Conservation (phyloP, 208 protist genomes). For the Leishmania guyanensis region DNA sequence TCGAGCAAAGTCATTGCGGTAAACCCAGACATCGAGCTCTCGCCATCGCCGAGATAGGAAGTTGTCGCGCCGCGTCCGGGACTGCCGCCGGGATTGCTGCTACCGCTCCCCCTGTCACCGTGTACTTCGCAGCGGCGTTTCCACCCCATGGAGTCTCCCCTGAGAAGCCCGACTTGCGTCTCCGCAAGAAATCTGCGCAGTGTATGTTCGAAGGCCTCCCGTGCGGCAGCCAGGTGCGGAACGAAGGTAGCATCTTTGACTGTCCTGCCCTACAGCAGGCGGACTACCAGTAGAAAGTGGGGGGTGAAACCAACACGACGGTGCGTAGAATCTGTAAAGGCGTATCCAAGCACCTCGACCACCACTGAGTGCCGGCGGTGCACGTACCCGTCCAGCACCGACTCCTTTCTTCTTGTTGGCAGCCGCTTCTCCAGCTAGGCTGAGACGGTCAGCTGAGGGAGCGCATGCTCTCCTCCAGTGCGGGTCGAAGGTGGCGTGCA, state of each 20-base stretch:
- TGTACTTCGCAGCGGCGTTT: slow-evolving; percentile 9
- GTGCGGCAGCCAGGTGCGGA: slow-evolving; percentile 13
- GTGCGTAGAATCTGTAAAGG: slow-evolving; percentile 38
- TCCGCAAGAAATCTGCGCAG: slow-evolving; percentile 16
- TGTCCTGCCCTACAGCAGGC: slow-evolving; percentile 53
- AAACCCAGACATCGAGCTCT: background rate
- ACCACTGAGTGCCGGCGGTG: slow-evolving; percentile 43
- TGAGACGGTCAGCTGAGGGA: slow-evolving; percentile 30
- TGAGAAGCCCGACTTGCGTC: slow-evolving; percentile 26
- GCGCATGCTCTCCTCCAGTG: slow-evolving; percentile 43
- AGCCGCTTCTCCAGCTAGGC: slow-evolving; percentile 42
- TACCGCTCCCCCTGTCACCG: background rate
- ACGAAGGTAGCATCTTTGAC: slow-evolving; percentile 33
- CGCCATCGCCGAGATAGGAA: background rate
- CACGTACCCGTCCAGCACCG: slow-evolving; percentile 57
- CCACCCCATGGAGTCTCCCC: slow-evolving; percentile 31
- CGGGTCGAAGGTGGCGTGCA: slow-evolving; percentile 38
- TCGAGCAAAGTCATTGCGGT: background rate
- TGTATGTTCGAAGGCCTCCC: slow-evolving; percentile 23
- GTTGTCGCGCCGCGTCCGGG: background rate
- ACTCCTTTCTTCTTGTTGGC: slow-evolving; percentile 30
- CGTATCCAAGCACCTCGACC: slow-evolving; percentile 57
- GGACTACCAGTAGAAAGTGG: slow-evolving; percentile 64
- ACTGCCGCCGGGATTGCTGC: background rate
- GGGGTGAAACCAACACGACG: slow-evolving; percentile 45